phyloP scores from a whole-genome alignment of 495 filamentous ascomycete genomes.

The Usnea hakonensis region DNA sequence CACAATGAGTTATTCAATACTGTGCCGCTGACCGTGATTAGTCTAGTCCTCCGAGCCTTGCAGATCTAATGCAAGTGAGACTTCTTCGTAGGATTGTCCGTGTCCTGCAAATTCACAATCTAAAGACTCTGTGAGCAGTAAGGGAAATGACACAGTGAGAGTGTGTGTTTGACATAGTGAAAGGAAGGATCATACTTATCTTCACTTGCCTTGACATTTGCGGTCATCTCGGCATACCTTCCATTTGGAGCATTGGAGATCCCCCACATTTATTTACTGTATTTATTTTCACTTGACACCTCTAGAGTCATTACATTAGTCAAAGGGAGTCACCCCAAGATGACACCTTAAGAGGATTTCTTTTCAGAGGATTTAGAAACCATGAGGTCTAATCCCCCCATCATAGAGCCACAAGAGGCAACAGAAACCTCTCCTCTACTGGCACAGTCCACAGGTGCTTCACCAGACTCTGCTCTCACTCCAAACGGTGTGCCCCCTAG shows the following conservation, averaged over 20 bases:
- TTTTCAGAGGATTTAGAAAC: background rate
- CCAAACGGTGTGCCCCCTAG: background rate
- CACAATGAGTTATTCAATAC: too few species aligned
- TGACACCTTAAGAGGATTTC: background rate
- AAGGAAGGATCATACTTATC: too few species aligned
- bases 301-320: background rate
- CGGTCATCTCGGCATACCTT: background rate
- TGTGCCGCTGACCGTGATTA: too few species aligned
- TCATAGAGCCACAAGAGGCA: slow-evolving; percentile 4
- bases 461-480: background rate
- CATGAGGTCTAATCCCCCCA: background rate
- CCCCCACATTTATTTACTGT: too few species aligned
- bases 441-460: background rate
- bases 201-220: background rate
- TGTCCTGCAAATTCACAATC: too few species aligned
- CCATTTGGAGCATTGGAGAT: background rate
- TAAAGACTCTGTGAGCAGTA: too few species aligned
- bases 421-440: slow-evolving; percentile 19
- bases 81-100: too few species aligned
- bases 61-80: too few species aligned
- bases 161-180: too few species aligned
- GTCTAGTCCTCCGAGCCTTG: too few species aligned
- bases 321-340: background rate
- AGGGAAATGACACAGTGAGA: too few species aligned
- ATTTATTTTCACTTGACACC: background rate